Evolutionary conservation across 495 filamentous ascomycete species (phyloP), one percentile per base, ranked within the genome.

Genomic region (Umbilicaria muhlenbergii): DNA sequence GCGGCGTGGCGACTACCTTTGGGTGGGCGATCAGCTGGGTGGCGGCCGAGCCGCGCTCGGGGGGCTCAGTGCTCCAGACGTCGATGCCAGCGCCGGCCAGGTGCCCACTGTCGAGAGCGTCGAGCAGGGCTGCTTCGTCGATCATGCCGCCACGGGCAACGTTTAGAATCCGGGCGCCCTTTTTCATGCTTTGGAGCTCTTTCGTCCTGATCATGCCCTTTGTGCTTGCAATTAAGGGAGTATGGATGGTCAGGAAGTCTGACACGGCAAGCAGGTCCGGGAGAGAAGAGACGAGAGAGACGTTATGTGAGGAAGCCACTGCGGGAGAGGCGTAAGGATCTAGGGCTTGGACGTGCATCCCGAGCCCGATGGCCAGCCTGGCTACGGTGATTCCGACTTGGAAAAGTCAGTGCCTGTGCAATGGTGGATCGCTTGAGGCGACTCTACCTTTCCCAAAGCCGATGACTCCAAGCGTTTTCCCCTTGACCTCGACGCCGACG

Each of bases 171-270:
- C 77, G 63, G 7, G 77, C 70, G 13, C 72, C 74, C 21, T 56
- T 58, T 57, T 81, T 83, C 81, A 87, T 85, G 37, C 62, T 65
- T 24, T 56, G 55, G n/a, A 87, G 58, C 54, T 87, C 77, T 3
- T 58, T 53, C 6, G 64, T 64, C 15, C 72, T 67, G 3, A 86
- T 72, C 55, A 87, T 64, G 39, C 79, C 76, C 13, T 72, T 70
- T 7, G 82, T 87, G 6, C 71, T 76, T 4, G 75, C 76, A 48
- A 83, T 73, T 45, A 87, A 61, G 0, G 82, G 82, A 4, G 82
- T 84, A 48, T 86, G 81, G 19, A 86, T 74, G 1, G 80, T 84
- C 38, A 87, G 57, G 52, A 84, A 81, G 54, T 87, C 81, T 13
- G 73, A 75, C 32, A 61, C 65, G 11, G 66, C 60, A 5, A 86